A percentile compares a stretch with the other conserved stretches of the same genome.
Conservation (phyloP, 1,284 basidiomycete species). For the Apiotrichum laibachii region DNA sequence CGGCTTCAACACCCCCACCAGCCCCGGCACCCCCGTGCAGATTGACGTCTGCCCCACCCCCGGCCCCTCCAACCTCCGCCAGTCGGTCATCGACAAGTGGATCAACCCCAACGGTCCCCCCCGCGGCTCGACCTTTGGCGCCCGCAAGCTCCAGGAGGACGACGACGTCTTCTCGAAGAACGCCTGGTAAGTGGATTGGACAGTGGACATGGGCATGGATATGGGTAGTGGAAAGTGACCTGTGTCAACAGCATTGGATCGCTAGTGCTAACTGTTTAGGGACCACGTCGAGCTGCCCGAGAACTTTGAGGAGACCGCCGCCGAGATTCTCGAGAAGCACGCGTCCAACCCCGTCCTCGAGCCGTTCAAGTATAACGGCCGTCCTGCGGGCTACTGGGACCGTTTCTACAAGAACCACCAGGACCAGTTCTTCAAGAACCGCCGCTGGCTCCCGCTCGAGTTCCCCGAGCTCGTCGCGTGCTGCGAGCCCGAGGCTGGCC, state of each 20-base stretch:
- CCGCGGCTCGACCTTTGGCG: constrained; percentile 45
- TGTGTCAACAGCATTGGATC: background rate
- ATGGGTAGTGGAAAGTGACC: no score
- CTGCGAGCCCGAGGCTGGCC: constrained; percentile 69
- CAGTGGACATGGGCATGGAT: background rate
- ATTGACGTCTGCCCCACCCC: constrained; percentile 14
- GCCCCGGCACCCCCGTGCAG: background rate
- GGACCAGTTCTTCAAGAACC: constrained; percentile 76
- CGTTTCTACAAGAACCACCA: constrained; percentile 82
- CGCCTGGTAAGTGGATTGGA: constrained; percentile 44
- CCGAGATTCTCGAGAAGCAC: constrained; percentile 66
- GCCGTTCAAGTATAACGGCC: constrained; percentile 35
- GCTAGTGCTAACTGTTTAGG: constrained; percentile 49
- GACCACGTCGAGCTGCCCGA: constrained; percentile 82
- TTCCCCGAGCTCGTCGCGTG: constrained; percentile 79
- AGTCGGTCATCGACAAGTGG: constrained; percentile 46
- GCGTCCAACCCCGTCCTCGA: constrained; percentile 65
- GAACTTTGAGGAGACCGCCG: constrained; percentile 68
- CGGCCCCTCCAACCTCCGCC: constrained; percentile 20
- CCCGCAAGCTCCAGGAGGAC: constrained; percentile 40
- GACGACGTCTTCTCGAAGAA: constrained; percentile 50
- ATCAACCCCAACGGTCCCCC: constrained; percentile 46
- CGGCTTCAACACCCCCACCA: background rate
- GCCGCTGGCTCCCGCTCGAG: constrained; percentile 91
- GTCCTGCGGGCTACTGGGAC: constrained; percentile 63